Base-by-base conservation (phyloP, 2,329 filamentous ascomycete genomes). In the Cladophialophora yegresii region DNA sequence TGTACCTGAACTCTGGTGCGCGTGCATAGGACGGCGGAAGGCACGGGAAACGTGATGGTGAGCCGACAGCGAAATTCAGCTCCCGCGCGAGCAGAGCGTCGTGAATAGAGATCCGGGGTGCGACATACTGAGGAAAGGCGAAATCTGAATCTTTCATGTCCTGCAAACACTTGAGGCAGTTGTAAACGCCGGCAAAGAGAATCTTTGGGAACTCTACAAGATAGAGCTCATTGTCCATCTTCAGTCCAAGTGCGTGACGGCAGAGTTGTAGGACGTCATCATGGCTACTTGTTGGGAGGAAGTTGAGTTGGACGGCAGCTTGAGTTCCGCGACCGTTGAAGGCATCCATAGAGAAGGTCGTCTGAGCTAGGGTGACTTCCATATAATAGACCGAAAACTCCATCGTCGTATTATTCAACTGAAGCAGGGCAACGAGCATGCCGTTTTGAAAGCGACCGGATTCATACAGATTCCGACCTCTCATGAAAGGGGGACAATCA, bases 161-260 rank as follows among this genome's bases (percentile, higher is more conserved):
- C 70, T 89, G 84, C 2, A 89, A 75, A 0, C 82, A 83, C 50
- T 78, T 73, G 0, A 89, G 76, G 0, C 83, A 87, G 28, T 84
- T 83, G 28, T 80, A 75, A 68, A 89, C 89, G 0, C 86, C 80
- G 0, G 82, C 80, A 2, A 87, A 75, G 1, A 89, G 73, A 3
- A 89, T 76, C 0, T 83, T 84, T 0, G 86, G 87, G 62, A 89
- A 88, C 67, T 89, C 87, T 0, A 89, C 78, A 0, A 89, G 76
- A 2, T 72, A 71, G 4, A 75, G 53, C 5, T 64, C 58, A 1
- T 53, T 47, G 8, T 54, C 28, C 6, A 30, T 49, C n/a, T 54
- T 54, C 40, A 66, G 70, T 20, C 70, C 66, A 10, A 72, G 65
- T 36, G 72, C 67, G 54, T 66, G 68, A 30, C 65, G 61, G 32